Evolutionary conservation across 768 basidiomycete species (phyloP), one percentile per base, ranked within the genome.

Genomic region (Termitomyces sp.): DNA sequence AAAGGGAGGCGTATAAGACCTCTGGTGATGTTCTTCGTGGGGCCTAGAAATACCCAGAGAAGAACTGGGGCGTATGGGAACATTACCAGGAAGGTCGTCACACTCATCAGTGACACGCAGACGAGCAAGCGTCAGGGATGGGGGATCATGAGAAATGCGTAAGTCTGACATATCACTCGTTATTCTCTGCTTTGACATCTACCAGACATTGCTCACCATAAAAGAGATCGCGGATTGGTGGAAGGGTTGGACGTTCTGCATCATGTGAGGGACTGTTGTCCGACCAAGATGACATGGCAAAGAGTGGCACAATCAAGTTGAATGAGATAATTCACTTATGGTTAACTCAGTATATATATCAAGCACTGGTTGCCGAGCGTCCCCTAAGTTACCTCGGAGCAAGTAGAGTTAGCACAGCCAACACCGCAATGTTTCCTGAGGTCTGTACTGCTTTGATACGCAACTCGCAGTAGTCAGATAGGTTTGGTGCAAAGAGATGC

Each of bases 191-290:
- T 45, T 49, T 12, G 38, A 12, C 22, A 18, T 35, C 36, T 12
- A 18, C 18, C 22, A 13, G 20, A 52, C 8, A 40, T 7, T 33
- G 58, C 69, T 57, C 55, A 87, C 89, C 83, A 78, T 81, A 75
- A 69, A 90, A 86, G 61, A 90, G 74, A 71, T 88, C 86, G 54
- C 87, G 85, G 58, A 91, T 89, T 51, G 88, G 81, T 44, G 89
- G 89, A 61, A 91, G 84, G 16, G 84, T 87, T 57, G 86, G 86
- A 48, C 87, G 82, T 62, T 76, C 73, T 58, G 68, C 66, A 35
- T 62, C 44, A 60, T 24, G 20, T 58, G 63, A 66, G 61, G 63
- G 67, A 68, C 70, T 72, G 66, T 72, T 69, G 63, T 72, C 69
- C 52, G 73, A 63, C 59, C 69, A 63, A 61, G 69, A 67, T 58